phyloP scores from a whole-genome alignment of 2,329 filamentous ascomycete genomes.

The Colletotrichum scovillei region DNA sequence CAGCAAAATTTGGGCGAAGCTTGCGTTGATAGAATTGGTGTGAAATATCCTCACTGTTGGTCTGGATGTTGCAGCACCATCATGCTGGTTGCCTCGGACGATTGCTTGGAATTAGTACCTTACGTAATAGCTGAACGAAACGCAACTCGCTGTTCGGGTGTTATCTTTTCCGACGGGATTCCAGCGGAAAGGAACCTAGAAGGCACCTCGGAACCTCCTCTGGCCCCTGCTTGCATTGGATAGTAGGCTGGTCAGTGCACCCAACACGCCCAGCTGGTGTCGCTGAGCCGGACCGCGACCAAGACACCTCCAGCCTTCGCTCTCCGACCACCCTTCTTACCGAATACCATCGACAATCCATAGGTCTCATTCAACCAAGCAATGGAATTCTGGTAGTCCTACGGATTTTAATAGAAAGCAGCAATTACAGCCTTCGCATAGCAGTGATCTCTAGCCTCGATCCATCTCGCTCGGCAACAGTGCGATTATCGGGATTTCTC shows the following conservation, averaged over 20 bases:
- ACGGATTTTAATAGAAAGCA: not conserved
- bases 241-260: not conserved
- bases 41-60: not conserved
- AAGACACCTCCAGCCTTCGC: not conserved
- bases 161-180: not conserved
- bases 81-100: not conserved
- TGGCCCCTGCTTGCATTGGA: not conserved
- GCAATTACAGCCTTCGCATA: not conserved
- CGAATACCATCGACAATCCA: not conserved
- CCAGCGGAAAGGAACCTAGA: not conserved
- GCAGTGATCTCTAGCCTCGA: not conserved
- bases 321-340: not conserved
- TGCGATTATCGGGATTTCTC: not conserved
- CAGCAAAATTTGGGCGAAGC: not conserved
- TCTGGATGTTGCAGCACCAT: not conserved
- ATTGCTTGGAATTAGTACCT: not conserved
- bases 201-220: not conserved
- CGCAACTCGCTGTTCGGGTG: not conserved
- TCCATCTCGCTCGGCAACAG: not conserved
- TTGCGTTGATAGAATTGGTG: not conserved
- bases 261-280: not conserved
- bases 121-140: not conserved
- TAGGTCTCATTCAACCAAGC: not conserved
- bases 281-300: not conserved
- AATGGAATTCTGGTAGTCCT: not conserved